Evolutionary conservation across 169 alveolate species (phyloP).

Genomic region (Neospora caninum): DNA sequence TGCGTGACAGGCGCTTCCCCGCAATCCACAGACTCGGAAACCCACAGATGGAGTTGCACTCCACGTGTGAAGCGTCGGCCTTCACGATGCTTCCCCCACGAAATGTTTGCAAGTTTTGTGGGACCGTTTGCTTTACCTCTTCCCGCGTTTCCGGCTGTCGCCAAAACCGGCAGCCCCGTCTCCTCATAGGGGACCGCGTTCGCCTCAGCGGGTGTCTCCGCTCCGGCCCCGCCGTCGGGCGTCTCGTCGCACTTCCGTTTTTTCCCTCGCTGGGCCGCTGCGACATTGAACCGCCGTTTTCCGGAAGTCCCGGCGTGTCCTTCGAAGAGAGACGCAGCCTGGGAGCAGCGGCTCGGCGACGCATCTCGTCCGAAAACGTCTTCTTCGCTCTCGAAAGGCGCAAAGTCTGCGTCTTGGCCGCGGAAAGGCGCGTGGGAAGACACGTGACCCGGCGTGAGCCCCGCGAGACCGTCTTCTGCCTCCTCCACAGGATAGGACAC

Average conservation of each 20-base stretch:
- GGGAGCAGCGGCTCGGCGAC: neutral
- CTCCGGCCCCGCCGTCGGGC: neutral
- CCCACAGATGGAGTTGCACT: no score
- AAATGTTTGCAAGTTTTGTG: no score
- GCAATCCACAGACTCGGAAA: no score
- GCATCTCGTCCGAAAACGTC: neutral
- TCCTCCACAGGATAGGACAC: no score
- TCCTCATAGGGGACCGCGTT: neutral
- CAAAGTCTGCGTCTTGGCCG: neutral
- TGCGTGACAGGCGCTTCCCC: no score
- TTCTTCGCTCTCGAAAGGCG: neutral
- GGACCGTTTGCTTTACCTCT: neutral
- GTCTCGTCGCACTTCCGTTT: neutral
- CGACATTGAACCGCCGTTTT: neutral
- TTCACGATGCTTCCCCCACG: no score
- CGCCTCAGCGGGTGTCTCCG: neutral
- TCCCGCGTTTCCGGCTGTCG: neutral
- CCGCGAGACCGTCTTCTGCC: neutral
- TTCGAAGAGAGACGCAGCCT: neutral
- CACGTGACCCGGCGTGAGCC: neutral
- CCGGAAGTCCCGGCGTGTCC: neutral
- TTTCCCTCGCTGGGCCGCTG: neutral
- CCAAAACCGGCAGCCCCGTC: neutral
- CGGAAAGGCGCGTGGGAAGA: neutral
- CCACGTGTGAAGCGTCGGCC: no score